phyloP scores from a whole-genome alignment of 768 basidiomycete species.

The Nidularia pulvinata region DNA sequence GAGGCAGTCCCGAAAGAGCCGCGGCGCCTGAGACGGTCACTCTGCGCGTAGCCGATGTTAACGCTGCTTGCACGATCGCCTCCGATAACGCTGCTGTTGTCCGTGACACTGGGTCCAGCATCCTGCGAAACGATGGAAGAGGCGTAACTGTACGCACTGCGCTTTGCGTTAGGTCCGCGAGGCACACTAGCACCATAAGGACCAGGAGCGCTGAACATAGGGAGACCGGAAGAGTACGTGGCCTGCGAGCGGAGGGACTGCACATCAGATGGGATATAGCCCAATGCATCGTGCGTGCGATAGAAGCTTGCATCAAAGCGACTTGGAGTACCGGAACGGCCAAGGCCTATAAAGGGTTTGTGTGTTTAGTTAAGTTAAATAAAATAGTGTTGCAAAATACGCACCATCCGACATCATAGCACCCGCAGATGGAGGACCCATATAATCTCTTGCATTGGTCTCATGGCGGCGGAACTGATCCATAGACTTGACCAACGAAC shows the following conservation, averaged over 20 bases:
- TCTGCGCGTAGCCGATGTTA: conserved; percentile 86
- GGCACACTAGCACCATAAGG: conserved; percentile 70
- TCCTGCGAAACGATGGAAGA: conserved; percentile 95
- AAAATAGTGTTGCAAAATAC: conserved; percentile 22
- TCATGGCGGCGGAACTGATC: conserved; percentile 95
- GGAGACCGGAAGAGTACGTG: conserved; percentile 90
- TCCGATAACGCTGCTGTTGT: conserved; percentile 63
- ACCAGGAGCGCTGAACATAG: conserved; percentile 74
- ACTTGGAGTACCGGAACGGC: conserved; percentile 87
- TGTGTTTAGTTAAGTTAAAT: conserved; percentile 3
- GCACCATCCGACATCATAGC: conserved; percentile 39
- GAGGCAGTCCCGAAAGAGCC: conserved; percentile 71
- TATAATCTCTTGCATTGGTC: conserved; percentile 83
- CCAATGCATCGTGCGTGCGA: conserved; percentile 90
- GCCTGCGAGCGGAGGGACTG: conserved; percentile 98
- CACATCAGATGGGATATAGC: conserved; percentile 93
- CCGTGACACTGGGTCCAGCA: conserved; percentile 62
- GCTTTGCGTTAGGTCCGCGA: conserved; percentile 66
- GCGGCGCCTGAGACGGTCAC: conserved; percentile 81
- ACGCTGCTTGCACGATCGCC: conserved; percentile 41
- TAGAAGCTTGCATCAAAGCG: conserved; percentile 97
- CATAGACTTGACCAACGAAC: conserved; percentile 86
- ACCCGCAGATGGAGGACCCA: conserved; percentile 35
- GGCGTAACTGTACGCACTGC: conserved; percentile 82
- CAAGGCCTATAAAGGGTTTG: conserved; percentile 25